These are phyloP conservation scores for Mycena chlorophos DNA, from an alignment of 768 basidiomycete genomes.

Conservation along the genomic window DNA sequence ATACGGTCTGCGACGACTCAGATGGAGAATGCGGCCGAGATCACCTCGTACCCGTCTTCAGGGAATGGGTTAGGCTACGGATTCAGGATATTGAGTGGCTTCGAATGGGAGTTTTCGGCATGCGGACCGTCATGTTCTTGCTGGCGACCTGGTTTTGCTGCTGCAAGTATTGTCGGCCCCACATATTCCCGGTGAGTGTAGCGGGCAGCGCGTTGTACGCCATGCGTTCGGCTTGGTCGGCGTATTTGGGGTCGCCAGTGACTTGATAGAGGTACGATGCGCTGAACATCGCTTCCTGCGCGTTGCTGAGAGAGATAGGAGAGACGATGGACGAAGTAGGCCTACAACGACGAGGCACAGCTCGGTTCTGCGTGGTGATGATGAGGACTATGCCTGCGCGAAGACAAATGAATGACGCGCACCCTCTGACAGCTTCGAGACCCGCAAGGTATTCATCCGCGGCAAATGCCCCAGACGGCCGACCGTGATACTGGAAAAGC, in stretches of 20 bases:
- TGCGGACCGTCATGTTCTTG: conserved; percentile 53
- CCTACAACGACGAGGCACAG: conserved; percentile 56
- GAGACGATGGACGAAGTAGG: conserved; percentile 4
- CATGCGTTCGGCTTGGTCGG: conserved; percentile 47
- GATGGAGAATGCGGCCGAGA: neutral
- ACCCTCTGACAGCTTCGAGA: conserved; percentile 53
- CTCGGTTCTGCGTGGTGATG: conserved; percentile 43
- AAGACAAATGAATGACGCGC: conserved; percentile 6
- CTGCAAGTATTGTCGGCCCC: conserved; percentile 59
- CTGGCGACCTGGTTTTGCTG: conserved; percentile 59
- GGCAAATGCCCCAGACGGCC: conserved; percentile 55
- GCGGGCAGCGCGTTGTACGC: conserved; percentile 44
- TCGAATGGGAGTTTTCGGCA: conserved; percentile 15
- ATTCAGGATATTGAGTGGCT: neutral
- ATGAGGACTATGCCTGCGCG: neutral
- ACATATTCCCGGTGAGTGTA: conserved; percentile 49
- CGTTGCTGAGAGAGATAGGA: neutral
- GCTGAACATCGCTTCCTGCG: conserved; percentile 61
- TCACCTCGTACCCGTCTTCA: conserved; percentile 44
- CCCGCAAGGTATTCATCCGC: conserved; percentile 61
- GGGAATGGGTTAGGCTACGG: conserved; percentile 51
- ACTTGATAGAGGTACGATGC: conserved; percentile 58
- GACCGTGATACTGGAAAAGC: conserved; percentile 51
- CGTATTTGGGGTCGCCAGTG: conserved; percentile 53
- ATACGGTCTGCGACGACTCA: conserved; percentile 30